phyloP scores from a whole-genome alignment of 345 rosid genomes.

The Euphorbia peplus region DNA sequence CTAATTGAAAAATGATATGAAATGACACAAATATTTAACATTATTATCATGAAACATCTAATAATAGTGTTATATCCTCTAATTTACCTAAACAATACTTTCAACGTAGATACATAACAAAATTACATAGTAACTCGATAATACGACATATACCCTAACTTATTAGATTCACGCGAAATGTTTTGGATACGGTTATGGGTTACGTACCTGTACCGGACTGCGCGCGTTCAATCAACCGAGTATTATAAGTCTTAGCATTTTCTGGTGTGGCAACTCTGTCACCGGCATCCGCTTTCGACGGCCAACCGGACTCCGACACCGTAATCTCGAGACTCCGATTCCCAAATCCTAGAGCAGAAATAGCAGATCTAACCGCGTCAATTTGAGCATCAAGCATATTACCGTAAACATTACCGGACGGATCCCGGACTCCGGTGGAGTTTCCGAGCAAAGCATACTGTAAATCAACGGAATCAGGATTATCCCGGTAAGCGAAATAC shows the following conservation, averaged over 20 bases:
- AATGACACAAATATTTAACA: no score
- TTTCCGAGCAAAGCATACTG: constrained; percentile 57
- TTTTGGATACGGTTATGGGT: no score
- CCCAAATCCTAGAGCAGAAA: constrained; percentile 45
- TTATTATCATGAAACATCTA: no score
- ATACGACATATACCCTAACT: no score
- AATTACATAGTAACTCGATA: no score
- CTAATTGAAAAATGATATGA: no score
- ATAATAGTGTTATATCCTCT: no score
- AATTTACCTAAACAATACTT: no score
- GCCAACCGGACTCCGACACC: constrained; percentile 63
- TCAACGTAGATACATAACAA: no score
- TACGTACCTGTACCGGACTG: constrained; percentile 53
- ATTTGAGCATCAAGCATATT: constrained; percentile 68
- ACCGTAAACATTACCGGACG: constrained; percentile 44
- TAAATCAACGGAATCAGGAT: constrained; percentile 40
- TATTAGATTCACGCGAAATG: no score
- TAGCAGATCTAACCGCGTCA: constrained; percentile 58
- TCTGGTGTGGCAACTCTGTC: constrained; percentile 45
- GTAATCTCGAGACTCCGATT: constrained; percentile 41
- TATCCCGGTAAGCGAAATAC: constrained; percentile 58
- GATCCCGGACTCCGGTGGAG: constrained; percentile 46
- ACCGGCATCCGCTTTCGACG: constrained; percentile 48
- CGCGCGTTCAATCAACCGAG: constrained; percentile 55
- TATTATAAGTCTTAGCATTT: constrained; percentile 52